These are phyloP conservation scores for Breviolum minutum DNA, from an alignment of 73 alveolate species.

Conservation along the genomic window DNA sequence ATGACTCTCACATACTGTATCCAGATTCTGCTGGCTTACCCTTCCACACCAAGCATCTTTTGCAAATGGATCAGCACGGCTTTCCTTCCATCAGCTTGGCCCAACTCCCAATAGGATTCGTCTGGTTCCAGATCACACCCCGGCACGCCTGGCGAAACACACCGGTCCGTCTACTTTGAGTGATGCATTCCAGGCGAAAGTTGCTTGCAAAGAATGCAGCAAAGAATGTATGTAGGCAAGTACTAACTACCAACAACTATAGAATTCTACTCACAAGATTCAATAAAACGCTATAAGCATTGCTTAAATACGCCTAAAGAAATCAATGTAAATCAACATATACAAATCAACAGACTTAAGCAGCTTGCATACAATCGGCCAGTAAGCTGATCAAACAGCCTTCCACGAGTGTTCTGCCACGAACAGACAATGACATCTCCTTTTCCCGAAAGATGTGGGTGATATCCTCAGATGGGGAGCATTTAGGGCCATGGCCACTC, in stretches of 20 bases:
- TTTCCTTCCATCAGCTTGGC: neutral
- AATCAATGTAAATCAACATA: too few relatives aligned
- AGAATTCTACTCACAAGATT: too few relatives aligned
- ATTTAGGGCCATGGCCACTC: too few relatives aligned
- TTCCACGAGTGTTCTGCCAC: neutral
- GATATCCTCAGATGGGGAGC: slow-evolving; percentile 15
- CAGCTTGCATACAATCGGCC: neutral
- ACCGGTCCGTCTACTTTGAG: neutral
- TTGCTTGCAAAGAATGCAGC: too few relatives aligned
- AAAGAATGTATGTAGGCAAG: too few relatives aligned
- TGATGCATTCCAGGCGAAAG: too few relatives aligned
- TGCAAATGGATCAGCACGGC: slow-evolving; percentile 20
- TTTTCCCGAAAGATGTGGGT: slow-evolving; percentile 35
- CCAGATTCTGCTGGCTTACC: too few relatives aligned
- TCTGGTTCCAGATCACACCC: slow-evolving; percentile 79
- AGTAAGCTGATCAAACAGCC: neutral
- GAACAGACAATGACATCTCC: slow-evolving; percentile 3
- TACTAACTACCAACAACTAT: too few relatives aligned
- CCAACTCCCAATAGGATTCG: slow-evolving; percentile 71
- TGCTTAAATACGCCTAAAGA: too few relatives aligned
- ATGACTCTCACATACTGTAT: too few relatives aligned
- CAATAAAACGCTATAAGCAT: too few relatives aligned
- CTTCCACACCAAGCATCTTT: slow-evolving; percentile 17
- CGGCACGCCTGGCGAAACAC: slow-evolving; percentile 3
- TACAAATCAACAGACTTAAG: too few relatives aligned